These are phyloP conservation scores for Penicillium alfredii DNA, from an alignment of 495 filamentous ascomycete genomes.

Conservation along the genomic window DNA sequence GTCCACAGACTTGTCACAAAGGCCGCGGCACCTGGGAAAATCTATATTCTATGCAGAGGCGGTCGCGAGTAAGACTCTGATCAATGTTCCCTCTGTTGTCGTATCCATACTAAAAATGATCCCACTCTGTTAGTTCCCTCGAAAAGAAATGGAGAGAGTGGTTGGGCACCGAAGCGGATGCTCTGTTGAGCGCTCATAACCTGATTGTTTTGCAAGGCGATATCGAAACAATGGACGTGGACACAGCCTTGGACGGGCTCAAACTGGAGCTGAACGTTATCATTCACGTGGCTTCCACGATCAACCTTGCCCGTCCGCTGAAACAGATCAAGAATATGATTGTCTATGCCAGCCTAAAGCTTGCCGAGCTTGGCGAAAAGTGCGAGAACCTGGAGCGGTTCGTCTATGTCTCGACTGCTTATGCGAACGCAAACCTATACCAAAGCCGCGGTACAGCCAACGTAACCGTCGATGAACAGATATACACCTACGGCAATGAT, in stretches of 20 bases:
- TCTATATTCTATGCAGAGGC: conserved; percentile 6
- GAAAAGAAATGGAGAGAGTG: not conserved
- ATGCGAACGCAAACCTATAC: conserved; percentile 1
- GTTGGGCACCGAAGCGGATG: not conserved
- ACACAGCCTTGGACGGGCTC: not conserved
- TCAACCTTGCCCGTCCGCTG: conserved; percentile 2
- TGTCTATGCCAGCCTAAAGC: not conserved
- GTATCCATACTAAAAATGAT: not conserved
- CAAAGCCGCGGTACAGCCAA: not conserved
- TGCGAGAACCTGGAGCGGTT: conserved; percentile 6
- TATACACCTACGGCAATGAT: conserved; percentile 2
- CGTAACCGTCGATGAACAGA: not conserved
- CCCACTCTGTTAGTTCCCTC: not conserved
- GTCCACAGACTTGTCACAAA: conserved; percentile 1
- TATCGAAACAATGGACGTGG: not conserved
- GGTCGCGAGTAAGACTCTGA: conserved; percentile 1
- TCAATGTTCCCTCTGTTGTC: not conserved
- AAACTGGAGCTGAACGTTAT: not conserved
- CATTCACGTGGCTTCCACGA: conserved; percentile 10
- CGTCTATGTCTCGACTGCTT: conserved; percentile 13
- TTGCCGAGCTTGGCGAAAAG: not conserved
- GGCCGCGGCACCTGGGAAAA: not conserved
- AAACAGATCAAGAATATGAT: not conserved
- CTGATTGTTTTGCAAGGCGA: not conserved
- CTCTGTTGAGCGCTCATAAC: not conserved